Evolutionary conservation across 192 early-diverging fungal genomes (phyloP).

Genomic region (Backusella tuberculispora): DNA sequence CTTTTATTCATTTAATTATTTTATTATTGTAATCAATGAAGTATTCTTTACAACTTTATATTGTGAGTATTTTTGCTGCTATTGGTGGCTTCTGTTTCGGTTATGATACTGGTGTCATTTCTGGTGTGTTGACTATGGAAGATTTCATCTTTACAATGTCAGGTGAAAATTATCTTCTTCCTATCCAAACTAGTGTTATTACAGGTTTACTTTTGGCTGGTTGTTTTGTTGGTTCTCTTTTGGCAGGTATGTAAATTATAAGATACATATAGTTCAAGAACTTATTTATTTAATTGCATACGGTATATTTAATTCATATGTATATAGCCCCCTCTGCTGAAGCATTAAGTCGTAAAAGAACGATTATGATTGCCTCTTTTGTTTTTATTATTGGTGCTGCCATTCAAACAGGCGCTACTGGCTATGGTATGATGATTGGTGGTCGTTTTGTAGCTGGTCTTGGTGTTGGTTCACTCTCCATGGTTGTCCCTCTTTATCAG

Average conservation of each 20-base stretch:
- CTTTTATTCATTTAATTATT: too few relatives aligned
- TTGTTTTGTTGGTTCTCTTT: conserved; percentile 74
- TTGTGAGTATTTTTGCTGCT: conserved; percentile 47
- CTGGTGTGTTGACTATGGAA: conserved; percentile 66
- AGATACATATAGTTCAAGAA: not conserved
- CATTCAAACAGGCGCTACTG: conserved; percentile 65
- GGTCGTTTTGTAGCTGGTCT: conserved; percentile 83
- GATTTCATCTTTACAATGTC: conserved; percentile 41
- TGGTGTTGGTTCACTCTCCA: conserved; percentile 41
- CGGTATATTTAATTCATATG: not conserved
- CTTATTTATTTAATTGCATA: not conserved
- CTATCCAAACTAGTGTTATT: conserved; percentile 43
- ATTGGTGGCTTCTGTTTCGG: conserved; percentile 70
- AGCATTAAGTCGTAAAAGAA: conserved; percentile 60
- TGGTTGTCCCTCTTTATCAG: conserved; percentile 40
- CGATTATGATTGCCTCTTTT: conserved; percentile 66
- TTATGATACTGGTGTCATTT: conserved; percentile 74
- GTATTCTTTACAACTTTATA: conserved; percentile 28
- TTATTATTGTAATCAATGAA: too few relatives aligned
- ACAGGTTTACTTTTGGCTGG: conserved; percentile 69
- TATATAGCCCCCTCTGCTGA: conserved; percentile 26
- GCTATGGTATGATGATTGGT: conserved; percentile 63
- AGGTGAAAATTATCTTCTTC: conserved; percentile 12
- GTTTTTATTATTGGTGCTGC: conserved; percentile 78
- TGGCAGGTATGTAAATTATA: conserved; percentile 46